Base-by-base conservation (phyloP, 2,329 filamentous ascomycete genomes). In the Talaromyces verruculosus region DNA sequence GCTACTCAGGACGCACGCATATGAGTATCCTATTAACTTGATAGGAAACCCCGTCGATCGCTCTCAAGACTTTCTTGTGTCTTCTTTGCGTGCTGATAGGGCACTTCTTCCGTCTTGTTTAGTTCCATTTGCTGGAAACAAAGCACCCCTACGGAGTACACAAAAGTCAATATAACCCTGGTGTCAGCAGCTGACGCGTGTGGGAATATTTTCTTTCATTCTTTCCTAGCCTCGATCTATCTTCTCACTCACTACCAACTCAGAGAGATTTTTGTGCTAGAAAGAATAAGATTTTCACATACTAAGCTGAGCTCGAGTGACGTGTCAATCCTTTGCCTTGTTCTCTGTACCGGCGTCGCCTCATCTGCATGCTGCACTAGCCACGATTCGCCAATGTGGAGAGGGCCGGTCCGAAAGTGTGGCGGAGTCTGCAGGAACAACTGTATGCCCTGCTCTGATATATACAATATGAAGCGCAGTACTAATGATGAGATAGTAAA, bases 361-460 rank as follows among this genome's bases (percentile, higher is more conserved):
- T 68, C 65, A 45, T 33, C 64, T 66, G 66, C 53, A 63, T 57
- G 43, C 65, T 47, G 65, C 61, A 64, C 65, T 59, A 66, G 65
- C 65, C 65, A 66, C 65, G 60, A 66, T 63, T 63, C 49, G 33
- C 53, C 53, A 25, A 62, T 66, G 65, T 63, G 65, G 55, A 67
- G 65, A 51, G 49, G 71, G 71, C 72, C 71, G 72, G 71, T 57
- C 59, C 63, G 58, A 57, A 57, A 66, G 71, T 78, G 77, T 78
- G 77, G 77, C 77, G 77, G 73, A 79, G 77, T 71, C 69, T 67
- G 62, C 62, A 64, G 49, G 49, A 58, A 64, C 62, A 64, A 64
- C 41, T 58, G 62, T 64, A 64, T 58, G 62, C 62, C 49, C 22
- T 43, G 30, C 37, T 64, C 57, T 43, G 22, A 41, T 59, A 60